A percentile compares a stretch with the other conserved stretches of the same genome.
Conservation (phyloP, 352 stramenopile species). For the Phytophthora fragariaefolia region DNA sequence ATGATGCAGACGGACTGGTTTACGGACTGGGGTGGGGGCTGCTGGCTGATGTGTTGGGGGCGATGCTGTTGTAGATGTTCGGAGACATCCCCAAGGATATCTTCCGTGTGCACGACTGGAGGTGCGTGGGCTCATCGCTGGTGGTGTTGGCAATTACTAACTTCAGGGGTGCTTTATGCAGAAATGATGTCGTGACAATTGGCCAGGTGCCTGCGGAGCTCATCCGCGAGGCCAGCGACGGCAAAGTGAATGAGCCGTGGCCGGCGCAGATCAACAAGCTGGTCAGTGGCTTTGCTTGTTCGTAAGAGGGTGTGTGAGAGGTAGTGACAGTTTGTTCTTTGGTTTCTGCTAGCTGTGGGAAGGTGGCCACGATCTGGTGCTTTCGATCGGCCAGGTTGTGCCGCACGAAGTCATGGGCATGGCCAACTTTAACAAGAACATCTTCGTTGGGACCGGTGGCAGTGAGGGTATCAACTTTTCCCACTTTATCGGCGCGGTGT, state of each 20-base stretch:
- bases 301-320: background rate
- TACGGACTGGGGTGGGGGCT: background rate
- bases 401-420: constrained; percentile 98
- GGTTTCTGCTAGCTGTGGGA: constrained; percentile 85
- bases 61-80: constrained; percentile 88
- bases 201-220: constrained; percentile 94
- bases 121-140: constrained; percentile 44
- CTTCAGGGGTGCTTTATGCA: constrained; percentile 21
- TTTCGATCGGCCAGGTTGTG: constrained; percentile 98
- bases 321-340: constrained; percentile 1
- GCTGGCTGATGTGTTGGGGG: background rate
- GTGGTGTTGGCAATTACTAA: background rate
- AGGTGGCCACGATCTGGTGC: constrained; percentile 91
- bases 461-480: constrained; percentile 97
- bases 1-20: background rate
- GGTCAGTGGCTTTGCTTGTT: constrained; percentile 51
- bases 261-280: constrained; percentile 97
- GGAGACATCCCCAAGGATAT: constrained; percentile 86
- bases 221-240: constrained; percentile 92
- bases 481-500: constrained; percentile 98
- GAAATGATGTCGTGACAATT: constrained; percentile 97
- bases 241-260: constrained; percentile 96
- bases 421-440: constrained; percentile 99
- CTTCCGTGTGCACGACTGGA: constrained; percentile 97
- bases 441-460: constrained; percentile 95